These are phyloP conservation scores for Naganishia vaughanmartiniae DNA, from an alignment of 768 basidiomycete species.

Conservation along the genomic window DNA sequence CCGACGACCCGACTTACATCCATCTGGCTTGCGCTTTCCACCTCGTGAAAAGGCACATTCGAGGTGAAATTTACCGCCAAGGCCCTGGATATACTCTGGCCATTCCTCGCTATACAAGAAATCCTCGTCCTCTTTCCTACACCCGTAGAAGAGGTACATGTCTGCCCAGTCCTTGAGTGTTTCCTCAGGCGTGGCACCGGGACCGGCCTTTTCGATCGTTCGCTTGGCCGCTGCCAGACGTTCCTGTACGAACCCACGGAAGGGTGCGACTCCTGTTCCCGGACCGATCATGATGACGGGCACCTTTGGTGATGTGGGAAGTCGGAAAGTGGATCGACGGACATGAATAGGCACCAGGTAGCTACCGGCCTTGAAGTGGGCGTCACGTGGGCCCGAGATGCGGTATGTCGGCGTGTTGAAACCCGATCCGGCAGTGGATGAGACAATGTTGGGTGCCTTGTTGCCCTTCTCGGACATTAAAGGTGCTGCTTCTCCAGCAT, in stretches of 20 bases:
- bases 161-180: constrained; percentile 86
- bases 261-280: constrained; percentile 97
- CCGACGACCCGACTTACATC: constrained; percentile 40
- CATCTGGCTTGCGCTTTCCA: constrained; percentile 46
- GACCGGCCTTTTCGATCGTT: constrained; percentile 90
- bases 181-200: constrained; percentile 60
- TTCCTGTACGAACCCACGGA: constrained; percentile 98
- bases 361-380: constrained; percentile 66
- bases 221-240: constrained; percentile 93
- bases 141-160: constrained; percentile 94
- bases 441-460: constrained; percentile 7
- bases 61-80: constrained; percentile 86
- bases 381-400: constrained; percentile 84
- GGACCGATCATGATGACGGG: constrained; percentile 99
- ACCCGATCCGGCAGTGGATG: constrained; percentile 37
- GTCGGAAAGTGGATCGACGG: constrained; percentile 89
- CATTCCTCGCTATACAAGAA: constrained; percentile 95
- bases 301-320: constrained; percentile 96
- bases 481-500: constrained; percentile 58
- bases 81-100: constrained; percentile 78
- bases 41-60: constrained; percentile 75
- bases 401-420: constrained; percentile 64
- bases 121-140: constrained; percentile 81
- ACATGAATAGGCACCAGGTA: constrained; percentile 93
- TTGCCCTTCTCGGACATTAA: constrained; percentile 53